phyloP scores from a whole-genome alignment of 208 protist genomes.

The Acanthamoeba royreba region DNA sequence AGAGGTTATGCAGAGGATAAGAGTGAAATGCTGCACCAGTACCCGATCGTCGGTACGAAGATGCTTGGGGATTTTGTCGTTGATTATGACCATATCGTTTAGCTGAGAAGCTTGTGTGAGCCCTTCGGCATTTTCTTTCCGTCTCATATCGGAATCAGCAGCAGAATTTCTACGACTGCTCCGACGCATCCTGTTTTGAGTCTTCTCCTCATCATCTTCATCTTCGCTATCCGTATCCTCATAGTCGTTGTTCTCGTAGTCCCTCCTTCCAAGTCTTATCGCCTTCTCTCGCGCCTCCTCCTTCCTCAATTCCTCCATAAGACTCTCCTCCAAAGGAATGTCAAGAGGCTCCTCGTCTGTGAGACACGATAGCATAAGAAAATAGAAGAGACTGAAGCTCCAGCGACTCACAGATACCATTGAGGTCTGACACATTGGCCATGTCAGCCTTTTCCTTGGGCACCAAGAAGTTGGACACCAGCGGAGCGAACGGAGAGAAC shows the following conservation, averaged over 20 bases:
- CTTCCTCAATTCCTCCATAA: constrained; percentile 11
- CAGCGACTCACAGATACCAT: background rate
- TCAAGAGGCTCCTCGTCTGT: background rate
- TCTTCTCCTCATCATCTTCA: background rate
- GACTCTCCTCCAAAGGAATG: background rate
- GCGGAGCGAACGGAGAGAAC: background rate
- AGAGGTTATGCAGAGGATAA: background rate
- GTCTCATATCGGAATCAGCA: background rate
- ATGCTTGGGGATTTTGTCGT: background rate
- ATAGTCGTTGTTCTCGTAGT: background rate
- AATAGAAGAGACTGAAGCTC: background rate
- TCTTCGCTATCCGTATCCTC: background rate
- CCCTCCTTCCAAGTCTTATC: background rate
- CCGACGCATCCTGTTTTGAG: background rate
- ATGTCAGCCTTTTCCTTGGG: background rate
- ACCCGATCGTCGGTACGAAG: background rate
- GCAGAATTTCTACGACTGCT: background rate
- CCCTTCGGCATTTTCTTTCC: background rate
- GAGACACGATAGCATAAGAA: background rate
- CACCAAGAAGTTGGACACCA: background rate
- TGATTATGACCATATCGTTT: background rate
- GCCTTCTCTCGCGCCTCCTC: background rate
- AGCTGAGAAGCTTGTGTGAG: background rate
- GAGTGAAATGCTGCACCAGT: background rate
- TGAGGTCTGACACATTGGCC: background rate